These are phyloP conservation scores for Fusarium praegraminearum DNA, from an alignment of 2,329 filamentous ascomycete species.

Conservation along the genomic window DNA sequence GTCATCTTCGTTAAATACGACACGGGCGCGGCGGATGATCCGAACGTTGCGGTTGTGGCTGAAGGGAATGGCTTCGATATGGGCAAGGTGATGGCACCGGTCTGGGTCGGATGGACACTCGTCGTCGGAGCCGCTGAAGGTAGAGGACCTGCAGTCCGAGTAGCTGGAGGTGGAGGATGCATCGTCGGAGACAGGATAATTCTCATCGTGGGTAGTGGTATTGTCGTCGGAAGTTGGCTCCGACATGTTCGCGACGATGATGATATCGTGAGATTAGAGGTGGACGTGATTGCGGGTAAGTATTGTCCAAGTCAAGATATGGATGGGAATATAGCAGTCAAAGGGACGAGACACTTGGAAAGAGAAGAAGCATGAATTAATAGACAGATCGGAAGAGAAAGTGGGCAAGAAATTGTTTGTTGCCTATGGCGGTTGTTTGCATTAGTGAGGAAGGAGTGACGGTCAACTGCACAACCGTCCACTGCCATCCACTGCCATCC, in stretches of 20 bases:
- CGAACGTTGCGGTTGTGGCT: neutral
- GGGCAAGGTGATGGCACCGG: neutral
- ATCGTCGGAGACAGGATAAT: rapidly evolving
- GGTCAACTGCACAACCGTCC: neutral
- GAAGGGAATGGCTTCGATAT: neutral
- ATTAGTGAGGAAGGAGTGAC: neutral
- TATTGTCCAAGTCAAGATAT: neutral
- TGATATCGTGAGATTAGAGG: neutral
- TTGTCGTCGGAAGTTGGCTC: neutral
- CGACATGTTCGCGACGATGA: neutral
- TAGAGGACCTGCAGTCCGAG: too few relatives aligned
- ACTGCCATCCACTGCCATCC: neutral
- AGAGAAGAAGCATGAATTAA: neutral
- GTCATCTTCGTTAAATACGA: rapidly evolving
- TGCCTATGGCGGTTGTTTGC: neutral
- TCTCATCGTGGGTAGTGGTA: neutral
- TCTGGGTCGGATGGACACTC: too few relatives aligned
- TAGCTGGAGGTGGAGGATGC: too few relatives aligned
- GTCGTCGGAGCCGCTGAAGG: too few relatives aligned
- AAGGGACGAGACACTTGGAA: neutral
- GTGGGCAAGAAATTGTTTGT: neutral
- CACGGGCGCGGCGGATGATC: neutral
- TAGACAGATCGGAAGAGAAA: neutral
- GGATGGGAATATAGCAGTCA: neutral
- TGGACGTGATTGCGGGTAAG: neutral